phyloP scores from a whole-genome alignment of 257 asterid species.

The Solanum arcanum region DNA sequence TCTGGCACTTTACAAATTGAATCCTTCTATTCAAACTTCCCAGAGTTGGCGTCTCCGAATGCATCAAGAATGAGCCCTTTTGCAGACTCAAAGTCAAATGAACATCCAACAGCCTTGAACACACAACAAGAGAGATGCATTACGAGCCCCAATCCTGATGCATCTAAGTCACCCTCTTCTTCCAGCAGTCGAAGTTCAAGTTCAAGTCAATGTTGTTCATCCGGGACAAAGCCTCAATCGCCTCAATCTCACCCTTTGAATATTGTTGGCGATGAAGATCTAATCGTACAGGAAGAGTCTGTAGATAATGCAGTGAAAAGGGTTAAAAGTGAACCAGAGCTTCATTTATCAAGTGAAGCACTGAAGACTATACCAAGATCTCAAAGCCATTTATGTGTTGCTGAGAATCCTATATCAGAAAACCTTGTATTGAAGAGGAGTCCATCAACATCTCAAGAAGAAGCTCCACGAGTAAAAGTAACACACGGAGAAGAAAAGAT shows the following conservation, averaged over 20 bases:
- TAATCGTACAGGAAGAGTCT: slow-evolving; percentile 20
- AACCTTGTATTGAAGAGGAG: slow-evolving; percentile 2
- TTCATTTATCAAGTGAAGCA: slow-evolving; percentile 32
- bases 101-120: slow-evolving; percentile 10
- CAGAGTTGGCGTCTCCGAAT: slow-evolving; percentile 58
- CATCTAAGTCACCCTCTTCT: slow-evolving; percentile 53
- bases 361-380: slow-evolving; percentile 39
- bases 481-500: slow-evolving; percentile 66
- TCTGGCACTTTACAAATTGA: slow-evolving; percentile 62
- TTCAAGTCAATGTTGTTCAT: slow-evolving; percentile 61
- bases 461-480: slow-evolving; percentile 51
- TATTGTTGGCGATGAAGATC: slow-evolving; percentile 10
- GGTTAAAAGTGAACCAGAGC: slow-evolving; percentile 46
- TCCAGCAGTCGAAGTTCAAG: slow-evolving; percentile 61
- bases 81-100: slow-evolving; percentile 21
- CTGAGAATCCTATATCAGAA: slow-evolving; percentile 19
- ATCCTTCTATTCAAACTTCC: slow-evolving; percentile 71
- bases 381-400: slow-evolving; percentile 29
- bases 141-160: slow-evolving; percentile 16
- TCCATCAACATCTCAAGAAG: slow-evolving; percentile 12
- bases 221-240: slow-evolving; percentile 27
- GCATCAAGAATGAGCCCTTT: slow-evolving; percentile 30
- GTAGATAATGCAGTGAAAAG: slow-evolving; percentile 22
- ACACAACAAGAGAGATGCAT: slow-evolving; percentile 16
- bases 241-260: slow-evolving; percentile 8